Percentiles rank a stretch among this genome's conserved stretches.
Conservation (phyloP, 768 basidiomycete genomes). For the Erythrobasidium yunnanense region DNA sequence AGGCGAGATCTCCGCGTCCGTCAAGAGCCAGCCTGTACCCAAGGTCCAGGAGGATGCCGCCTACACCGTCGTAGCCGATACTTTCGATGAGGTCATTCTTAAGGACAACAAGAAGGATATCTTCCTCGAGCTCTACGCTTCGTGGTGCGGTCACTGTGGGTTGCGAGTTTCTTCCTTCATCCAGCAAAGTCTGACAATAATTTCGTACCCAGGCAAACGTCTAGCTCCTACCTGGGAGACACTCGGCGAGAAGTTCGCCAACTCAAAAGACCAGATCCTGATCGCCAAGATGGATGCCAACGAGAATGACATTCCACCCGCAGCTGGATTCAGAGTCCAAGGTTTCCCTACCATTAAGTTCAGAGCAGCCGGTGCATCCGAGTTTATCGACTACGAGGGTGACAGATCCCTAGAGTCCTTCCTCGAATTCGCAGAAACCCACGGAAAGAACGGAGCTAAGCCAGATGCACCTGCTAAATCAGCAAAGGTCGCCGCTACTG, state of each 20-base stretch:
- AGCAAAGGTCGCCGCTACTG: not conserved
- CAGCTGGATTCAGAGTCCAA: conserved; percentile 58
- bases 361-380: conserved; percentile 72
- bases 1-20: conserved; percentile 63
- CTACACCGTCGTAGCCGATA: conserved; percentile 69
- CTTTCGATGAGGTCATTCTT: conserved; percentile 73
- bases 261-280: conserved; percentile 50
- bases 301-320: conserved; percentile 86
- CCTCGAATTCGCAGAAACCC: conserved; percentile 35
- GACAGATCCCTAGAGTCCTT: conserved; percentile 43
- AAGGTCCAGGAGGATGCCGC: conserved; percentile 71
- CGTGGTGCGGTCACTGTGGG: conserved; percentile 57
- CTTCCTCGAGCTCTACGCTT: conserved; percentile 91
- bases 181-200: not conserved
- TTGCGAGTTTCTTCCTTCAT: conserved; percentile 10
- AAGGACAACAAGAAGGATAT: conserved; percentile 78
- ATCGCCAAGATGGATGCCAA: conserved; percentile 86
- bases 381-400: conserved; percentile 88
- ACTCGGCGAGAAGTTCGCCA: conserved; percentile 62
- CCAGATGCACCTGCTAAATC: conserved; percentile 3
- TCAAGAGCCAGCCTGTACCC: conserved; percentile 85
- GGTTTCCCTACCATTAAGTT: conserved; percentile 80
- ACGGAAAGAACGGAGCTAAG: conserved; percentile 33
- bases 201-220: conserved; percentile 55
- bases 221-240: conserved; percentile 88